Conservation (phyloP, 768 basidiomycete species). For the Collybia mongolica region DNA sequence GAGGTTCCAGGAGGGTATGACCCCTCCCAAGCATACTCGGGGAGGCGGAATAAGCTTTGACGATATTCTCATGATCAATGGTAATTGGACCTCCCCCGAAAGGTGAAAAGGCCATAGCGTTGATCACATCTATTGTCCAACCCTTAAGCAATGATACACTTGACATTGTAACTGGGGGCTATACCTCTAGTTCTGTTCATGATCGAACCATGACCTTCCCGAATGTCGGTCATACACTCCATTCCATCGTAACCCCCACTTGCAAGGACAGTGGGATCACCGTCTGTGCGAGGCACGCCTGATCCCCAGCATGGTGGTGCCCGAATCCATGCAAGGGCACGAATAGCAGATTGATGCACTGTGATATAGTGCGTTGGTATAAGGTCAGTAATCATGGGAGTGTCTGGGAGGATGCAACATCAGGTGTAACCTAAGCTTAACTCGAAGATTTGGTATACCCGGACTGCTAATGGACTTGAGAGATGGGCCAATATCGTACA, state of each 20-base stretch:
- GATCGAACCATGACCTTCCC: constrained; percentile 63
- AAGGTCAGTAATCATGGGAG: constrained; percentile 33
- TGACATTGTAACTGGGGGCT: constrained; percentile 1
- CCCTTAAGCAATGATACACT: not conserved
- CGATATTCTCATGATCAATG: constrained; percentile 80
- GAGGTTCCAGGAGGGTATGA: constrained; percentile 68
- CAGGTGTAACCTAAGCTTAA: not conserved
- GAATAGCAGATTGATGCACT: constrained; percentile 79
- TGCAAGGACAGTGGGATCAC: constrained; percentile 70
- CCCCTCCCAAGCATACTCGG: constrained; percentile 75
- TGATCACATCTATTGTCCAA: constrained; percentile 60
- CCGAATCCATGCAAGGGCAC: constrained; percentile 72
- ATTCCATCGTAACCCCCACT: constrained; percentile 83
- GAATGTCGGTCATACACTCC: constrained; percentile 73
- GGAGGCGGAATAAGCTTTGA: constrained; percentile 73
- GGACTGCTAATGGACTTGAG: constrained; percentile 29
- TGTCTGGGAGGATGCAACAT: constrained; percentile 14
- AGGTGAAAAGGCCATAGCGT: constrained; percentile 62
- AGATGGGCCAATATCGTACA: constrained; percentile 51
- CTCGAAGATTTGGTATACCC: constrained; percentile 23
- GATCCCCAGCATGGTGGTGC: constrained; percentile 53
- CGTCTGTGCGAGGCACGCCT: constrained; percentile 43
- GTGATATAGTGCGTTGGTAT: constrained; percentile 73
- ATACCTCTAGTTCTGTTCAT: constrained; percentile 79
- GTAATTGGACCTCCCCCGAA: constrained; percentile 70